phyloP scores from a whole-genome alignment of 495 filamentous ascomycete species.

The Neurospora intermedia region DNA sequence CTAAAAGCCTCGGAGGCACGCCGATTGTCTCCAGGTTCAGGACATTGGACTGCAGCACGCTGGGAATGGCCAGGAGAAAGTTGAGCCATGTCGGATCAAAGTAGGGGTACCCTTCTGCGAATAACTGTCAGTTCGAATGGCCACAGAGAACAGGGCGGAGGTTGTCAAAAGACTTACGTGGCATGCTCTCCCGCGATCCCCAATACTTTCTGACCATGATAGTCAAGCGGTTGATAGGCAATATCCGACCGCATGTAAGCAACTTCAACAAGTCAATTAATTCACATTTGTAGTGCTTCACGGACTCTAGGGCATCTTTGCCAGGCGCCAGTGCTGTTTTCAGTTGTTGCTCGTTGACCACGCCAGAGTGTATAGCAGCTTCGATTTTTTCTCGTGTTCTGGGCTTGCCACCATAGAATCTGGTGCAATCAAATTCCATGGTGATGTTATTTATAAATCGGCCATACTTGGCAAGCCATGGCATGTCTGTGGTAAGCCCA shows the following conservation, averaged over 20 bases:
- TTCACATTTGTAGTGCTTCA: background rate
- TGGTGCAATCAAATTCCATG: background rate
- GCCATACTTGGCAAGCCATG: background rate
- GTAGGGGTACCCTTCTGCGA: background rate
- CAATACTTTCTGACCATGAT: background rate
- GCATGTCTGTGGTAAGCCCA: background rate
- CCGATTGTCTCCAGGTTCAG: background rate
- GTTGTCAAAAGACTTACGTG: background rate
- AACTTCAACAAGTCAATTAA: accelerated
- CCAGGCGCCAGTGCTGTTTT: background rate
- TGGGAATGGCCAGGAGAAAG: background rate
- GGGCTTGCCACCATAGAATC: background rate
- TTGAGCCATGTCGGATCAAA: background rate
- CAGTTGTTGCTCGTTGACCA: background rate
- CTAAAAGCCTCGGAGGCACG: background rate
- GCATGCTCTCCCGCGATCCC: background rate
- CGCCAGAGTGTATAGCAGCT: background rate
- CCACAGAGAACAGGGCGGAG: background rate
- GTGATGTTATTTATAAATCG: background rate
- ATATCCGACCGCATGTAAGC: background rate
- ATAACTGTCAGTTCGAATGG: background rate
- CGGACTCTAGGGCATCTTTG: background rate
- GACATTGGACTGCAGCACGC: background rate
- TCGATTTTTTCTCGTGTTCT: background rate
- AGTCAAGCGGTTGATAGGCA: background rate